Percentiles rank a stretch among this genome's conserved stretches.
Evolutionary conservation across 495 filamentous ascomycete species (phyloP).

Genomic region (Hypoxylon intermedium): DNA sequence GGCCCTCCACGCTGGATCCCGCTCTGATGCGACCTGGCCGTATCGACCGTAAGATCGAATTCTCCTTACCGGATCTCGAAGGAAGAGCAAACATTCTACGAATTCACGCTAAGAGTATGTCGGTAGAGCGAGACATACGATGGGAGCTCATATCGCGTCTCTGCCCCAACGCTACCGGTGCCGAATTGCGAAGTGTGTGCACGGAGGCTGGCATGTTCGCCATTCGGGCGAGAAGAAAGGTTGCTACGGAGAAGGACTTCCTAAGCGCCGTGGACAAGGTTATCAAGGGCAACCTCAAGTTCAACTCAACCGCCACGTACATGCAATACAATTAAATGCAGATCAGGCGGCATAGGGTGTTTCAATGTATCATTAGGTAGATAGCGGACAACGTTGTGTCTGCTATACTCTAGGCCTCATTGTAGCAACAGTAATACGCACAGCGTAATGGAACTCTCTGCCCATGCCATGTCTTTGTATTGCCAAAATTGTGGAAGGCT

Average conservation of each 20-base stretch:
- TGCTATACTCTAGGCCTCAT: constrained; percentile 7
- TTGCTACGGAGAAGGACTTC: constrained; percentile 99
- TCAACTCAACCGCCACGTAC: constrained; percentile 98
- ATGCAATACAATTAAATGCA: constrained; percentile 92
- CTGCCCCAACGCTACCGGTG: constrained; percentile 96
- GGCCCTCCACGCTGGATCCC: constrained; percentile 93
- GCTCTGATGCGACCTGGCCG: constrained; percentile 96
- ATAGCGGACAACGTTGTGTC: constrained; percentile 21
- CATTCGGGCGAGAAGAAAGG: constrained; percentile 94
- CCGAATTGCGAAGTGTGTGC: constrained; percentile 91
- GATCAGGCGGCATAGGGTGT: background rate
- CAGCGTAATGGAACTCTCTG: constrained; percentile 14
- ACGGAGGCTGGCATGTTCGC: constrained; percentile 99
- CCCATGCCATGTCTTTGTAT: constrained; percentile 5
- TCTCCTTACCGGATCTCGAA: constrained; percentile 94
- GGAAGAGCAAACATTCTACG: constrained; percentile 96
- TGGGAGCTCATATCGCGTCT: constrained; percentile 97
- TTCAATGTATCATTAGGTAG: constrained; percentile 38
- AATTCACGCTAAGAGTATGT: constrained; percentile 99
- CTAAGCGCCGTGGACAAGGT: constrained; percentile 98
- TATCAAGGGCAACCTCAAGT: constrained; percentile 98
- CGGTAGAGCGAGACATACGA: constrained; percentile 95
- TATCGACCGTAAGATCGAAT: constrained; percentile 99
- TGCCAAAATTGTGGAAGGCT: background rate
- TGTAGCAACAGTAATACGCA: background rate